phyloP scores from a whole-genome alignment of 768 basidiomycete genomes.

The Phanerochaete sordida region DNA sequence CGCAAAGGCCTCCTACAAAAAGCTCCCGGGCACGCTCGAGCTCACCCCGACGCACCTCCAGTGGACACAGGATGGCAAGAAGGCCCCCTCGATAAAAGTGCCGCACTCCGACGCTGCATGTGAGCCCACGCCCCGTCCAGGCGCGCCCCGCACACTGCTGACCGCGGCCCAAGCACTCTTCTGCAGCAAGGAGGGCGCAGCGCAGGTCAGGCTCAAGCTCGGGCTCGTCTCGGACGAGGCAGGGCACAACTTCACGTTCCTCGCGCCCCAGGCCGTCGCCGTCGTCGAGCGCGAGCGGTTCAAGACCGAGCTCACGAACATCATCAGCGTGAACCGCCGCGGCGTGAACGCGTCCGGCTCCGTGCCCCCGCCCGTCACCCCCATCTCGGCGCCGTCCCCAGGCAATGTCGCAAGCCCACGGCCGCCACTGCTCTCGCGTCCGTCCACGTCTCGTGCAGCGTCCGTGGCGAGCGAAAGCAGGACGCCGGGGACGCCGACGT shows the following conservation, averaged over 20 bases:
- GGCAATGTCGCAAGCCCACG: conserved; percentile 19
- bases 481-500: conserved; percentile 47
- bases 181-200: conserved; percentile 79
- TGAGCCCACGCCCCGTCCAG: conserved; percentile 32
- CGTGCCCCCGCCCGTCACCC: conserved; percentile 16
- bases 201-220: conserved; percentile 77
- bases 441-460: conserved; percentile 55
- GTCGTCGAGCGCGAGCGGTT: conserved; percentile 75
- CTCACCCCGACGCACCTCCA: conserved; percentile 69
- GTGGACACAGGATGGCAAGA: conserved; percentile 78
- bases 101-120: conserved; percentile 57
- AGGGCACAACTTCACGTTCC: conserved; percentile 83
- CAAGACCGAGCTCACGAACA: conserved; percentile 73
- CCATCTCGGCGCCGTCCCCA: conserved; percentile 27
- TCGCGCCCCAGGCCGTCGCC: conserved; percentile 59
- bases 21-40: conserved; percentile 68
- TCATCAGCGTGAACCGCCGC: conserved; percentile 71
- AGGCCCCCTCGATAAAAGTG: conserved; percentile 60
- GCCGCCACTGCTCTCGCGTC: conserved; percentile 34
- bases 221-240: conserved; percentile 64
- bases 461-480: conserved; percentile 56
- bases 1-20: conserved; percentile 84
- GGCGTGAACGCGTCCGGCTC: conserved; percentile 14
- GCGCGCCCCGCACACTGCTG: conserved; percentile 10
- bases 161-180: conserved; percentile 55